Evolutionary conservation across 768 basidiomycete species (phyloP).

Genomic region (Macrocybe gigantea): DNA sequence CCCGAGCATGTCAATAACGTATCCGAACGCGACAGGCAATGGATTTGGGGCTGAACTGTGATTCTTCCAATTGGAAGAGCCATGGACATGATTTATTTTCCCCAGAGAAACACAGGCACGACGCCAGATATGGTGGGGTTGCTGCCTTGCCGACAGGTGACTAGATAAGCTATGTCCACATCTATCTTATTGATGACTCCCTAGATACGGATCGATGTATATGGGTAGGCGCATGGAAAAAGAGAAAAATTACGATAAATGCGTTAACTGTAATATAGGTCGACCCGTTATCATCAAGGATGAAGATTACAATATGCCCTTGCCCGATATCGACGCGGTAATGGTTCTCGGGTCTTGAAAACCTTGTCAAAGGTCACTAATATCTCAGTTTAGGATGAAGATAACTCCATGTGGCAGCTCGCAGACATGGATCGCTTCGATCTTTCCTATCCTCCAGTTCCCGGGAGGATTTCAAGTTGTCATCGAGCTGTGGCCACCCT

Average conservation of each 20-base stretch:
- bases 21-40: slow-evolving; percentile 44
- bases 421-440: slow-evolving; percentile 30
- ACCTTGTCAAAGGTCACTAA: slow-evolving; percentile 2
- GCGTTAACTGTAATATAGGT: slow-evolving; percentile 28
- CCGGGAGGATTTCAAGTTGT: slow-evolving; percentile 42
- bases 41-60: slow-evolving; percentile 77
- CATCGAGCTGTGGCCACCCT: slow-evolving; percentile 54
- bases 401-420: slow-evolving; percentile 50
- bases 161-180: neutral
- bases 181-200: slow-evolving; percentile 1
- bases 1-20: neutral
- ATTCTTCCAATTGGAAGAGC: slow-evolving; percentile 69
- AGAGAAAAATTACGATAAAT: too few relatives aligned
- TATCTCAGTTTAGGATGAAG: slow-evolving; percentile 43
- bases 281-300: slow-evolving; percentile 66
- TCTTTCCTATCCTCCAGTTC: slow-evolving; percentile 39
- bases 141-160: slow-evolving; percentile 65
- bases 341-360: neutral
- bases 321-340: slow-evolving; percentile 54
- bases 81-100: slow-evolving; percentile 58
- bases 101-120: slow-evolving; percentile 60
- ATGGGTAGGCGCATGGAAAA: slow-evolving; percentile 42
- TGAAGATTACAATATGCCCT: slow-evolving; percentile 61
- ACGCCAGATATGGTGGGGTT: slow-evolving; percentile 78
- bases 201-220: slow-evolving; percentile 66